Percentiles rank a stretch among this genome's conserved stretches.
Conservation (phyloP, 208 protist species). For the Trypanosoma brucei region DNA sequence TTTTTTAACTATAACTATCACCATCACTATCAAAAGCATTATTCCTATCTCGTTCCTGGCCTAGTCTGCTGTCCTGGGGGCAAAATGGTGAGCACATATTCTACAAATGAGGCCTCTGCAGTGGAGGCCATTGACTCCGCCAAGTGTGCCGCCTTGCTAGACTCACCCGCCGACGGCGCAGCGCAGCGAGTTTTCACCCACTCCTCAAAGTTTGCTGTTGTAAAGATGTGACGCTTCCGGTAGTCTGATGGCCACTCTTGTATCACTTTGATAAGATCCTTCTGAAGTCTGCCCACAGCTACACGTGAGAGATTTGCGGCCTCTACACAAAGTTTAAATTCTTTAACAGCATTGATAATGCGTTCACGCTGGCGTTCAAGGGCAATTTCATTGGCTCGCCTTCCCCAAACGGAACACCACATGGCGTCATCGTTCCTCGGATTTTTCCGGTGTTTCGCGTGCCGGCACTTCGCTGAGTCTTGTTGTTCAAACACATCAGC, state of each 20-base stretch:
- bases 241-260: slow-evolving; percentile 15
- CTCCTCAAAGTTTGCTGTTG: slow-evolving; percentile 15
- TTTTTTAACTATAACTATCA: too few relatives aligned
- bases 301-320: slow-evolving; percentile 49
- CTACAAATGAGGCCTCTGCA: slow-evolving; percentile 64
- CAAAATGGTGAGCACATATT: slow-evolving; percentile 39
- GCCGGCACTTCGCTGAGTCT: neutral
- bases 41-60: neutral
- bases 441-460: neutral
- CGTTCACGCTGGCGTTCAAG: slow-evolving; percentile 29
- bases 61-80: slow-evolving; percentile 4
- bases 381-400: slow-evolving; percentile 44
- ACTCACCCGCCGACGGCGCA: neutral
- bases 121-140: slow-evolving; percentile 56
- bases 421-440: slow-evolving; percentile 1
- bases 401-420: slow-evolving; percentile 45
- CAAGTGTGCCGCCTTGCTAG: slow-evolving; percentile 17
- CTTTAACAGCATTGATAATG: slow-evolving; percentile 27
- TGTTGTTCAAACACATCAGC: slow-evolving; percentile 22
- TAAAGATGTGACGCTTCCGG: slow-evolving; percentile 21
- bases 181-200: slow-evolving; percentile 11
- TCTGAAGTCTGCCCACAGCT: slow-evolving; percentile 36
- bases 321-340: slow-evolving; percentile 38
- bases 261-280: slow-evolving; percentile 30
- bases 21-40: too few relatives aligned